phyloP scores from a whole-genome alignment of 139 green algal species.

The Picochlorum sp. region DNA sequence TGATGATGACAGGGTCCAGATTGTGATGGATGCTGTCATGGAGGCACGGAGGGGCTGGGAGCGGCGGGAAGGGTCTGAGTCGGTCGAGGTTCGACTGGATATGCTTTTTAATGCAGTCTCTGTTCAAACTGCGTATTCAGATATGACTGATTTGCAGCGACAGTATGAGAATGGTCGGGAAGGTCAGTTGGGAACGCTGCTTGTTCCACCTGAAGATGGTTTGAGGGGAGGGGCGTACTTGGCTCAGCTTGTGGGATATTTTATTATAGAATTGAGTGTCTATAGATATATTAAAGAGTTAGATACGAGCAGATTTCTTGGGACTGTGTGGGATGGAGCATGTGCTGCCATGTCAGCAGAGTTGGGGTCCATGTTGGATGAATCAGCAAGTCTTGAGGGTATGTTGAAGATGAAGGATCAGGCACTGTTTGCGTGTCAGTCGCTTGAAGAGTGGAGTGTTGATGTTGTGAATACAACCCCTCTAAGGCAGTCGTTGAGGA shows the following conservation, averaged over 20 bases:
- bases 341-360: constrained; percentile 4
- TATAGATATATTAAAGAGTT: not conserved
- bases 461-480: too few species aligned
- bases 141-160: not conserved
- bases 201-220: constrained; percentile 5
- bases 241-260: constrained; percentile 10
- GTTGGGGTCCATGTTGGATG: constrained; percentile 3
- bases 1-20: too few species aligned
- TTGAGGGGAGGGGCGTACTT: not conserved
- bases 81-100: too few species aligned
- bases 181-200: not conserved
- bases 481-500: too few species aligned
- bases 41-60: too few species aligned
- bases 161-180: not conserved
- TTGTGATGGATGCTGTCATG: too few species aligned
- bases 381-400: not conserved
- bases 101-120: not conserved
- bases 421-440: not conserved
- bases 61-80: too few species aligned
- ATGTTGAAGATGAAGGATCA: constrained; percentile 5
- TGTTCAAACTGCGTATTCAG: not conserved
- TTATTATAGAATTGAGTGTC: constrained; percentile 5
- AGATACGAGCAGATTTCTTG: not conserved
- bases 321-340: constrained; percentile 4
- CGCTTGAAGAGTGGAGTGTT: constrained; percentile 2